Conservation (phyloP, 140 eudicot species). For the Oenanthe javanica region DNA sequence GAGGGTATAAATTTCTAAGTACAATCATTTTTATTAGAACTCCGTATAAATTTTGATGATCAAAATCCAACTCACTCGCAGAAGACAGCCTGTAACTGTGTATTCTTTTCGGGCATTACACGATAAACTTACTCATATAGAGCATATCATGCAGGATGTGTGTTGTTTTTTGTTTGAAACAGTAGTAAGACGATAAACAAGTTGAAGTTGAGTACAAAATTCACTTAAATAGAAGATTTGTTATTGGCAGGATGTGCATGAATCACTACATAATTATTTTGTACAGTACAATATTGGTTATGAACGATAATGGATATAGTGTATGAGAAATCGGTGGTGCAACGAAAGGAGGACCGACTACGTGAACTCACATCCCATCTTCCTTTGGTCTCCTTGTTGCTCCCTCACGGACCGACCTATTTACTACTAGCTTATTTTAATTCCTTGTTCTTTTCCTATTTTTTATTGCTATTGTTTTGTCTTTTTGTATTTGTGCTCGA, state of each 20-base stretch:
- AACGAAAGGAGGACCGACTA: not conserved
- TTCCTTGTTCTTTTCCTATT: not conserved
- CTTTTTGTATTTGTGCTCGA: not conserved
- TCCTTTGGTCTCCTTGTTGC: conserved; percentile 4
- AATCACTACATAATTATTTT: not conserved
- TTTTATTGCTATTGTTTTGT: not conserved
- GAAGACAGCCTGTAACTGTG: too few relatives aligned
- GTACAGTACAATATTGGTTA: too few relatives aligned
- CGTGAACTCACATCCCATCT: conserved; percentile 1
- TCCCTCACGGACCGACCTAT: not conserved
- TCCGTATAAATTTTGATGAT: too few relatives aligned
- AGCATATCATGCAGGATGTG: not conserved
- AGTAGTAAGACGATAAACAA: not conserved
- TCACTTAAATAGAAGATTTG: not conserved
- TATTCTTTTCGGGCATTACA: not conserved
- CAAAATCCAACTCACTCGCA: too few relatives aligned
- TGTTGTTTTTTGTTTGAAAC: not conserved
- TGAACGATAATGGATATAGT: too few relatives aligned
- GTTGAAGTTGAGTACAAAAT: not conserved
- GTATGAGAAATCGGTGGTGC: not conserved
- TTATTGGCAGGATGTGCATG: not conserved
- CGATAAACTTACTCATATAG: too few relatives aligned
- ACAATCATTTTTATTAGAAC: too few relatives aligned
- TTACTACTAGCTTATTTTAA: not conserved
- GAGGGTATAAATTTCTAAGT: too few relatives aligned